Percentiles rank a stretch among this genome's conserved stretches.
phyloP scores from a whole-genome alignment of 805 yeast species.

The Sugiyamaella lignohabitans region DNA sequence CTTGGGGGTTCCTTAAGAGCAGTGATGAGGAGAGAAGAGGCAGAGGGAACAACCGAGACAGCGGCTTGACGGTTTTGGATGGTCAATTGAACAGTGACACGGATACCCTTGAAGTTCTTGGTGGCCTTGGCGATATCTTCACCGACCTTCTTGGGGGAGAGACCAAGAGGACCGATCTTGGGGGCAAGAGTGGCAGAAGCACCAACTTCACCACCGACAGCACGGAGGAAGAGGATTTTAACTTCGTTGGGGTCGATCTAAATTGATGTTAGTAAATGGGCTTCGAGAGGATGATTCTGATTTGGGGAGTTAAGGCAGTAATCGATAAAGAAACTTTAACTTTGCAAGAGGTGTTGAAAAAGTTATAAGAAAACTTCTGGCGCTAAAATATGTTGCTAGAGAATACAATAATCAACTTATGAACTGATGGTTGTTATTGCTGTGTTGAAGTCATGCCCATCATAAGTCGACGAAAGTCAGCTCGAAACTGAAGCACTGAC shows the following conservation, averaged over 20 bases:
- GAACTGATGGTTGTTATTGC: too few relatives aligned
- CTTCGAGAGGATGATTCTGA: not conserved
- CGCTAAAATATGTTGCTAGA: too few relatives aligned
- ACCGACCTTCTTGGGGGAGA: constrained; percentile 99
- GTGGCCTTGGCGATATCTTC: constrained; percentile 99
- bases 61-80: constrained; percentile 99
- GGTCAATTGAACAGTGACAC: constrained; percentile 97
- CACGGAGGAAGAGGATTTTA: constrained; percentile 97
- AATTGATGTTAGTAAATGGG: not conserved
- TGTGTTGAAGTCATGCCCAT: too few relatives aligned
- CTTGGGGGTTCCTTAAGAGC: constrained; percentile 99
- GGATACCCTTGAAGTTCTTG: constrained; percentile 97
- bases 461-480: too few relatives aligned
- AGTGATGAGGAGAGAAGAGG: constrained; percentile 96
- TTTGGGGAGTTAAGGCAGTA: not conserved
- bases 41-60: constrained; percentile 98
- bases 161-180: constrained; percentile 99
- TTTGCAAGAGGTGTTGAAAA: not conserved
- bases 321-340: not conserved
- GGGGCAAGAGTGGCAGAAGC: constrained; percentile 99
- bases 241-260: constrained; percentile 97
- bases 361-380: too few relatives aligned
- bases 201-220: constrained; percentile 99
- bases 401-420: too few relatives aligned
- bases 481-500: too few relatives aligned